Evolutionary conservation across 2,329 filamentous ascomycete species (phyloP), one percentile per base, ranked within the genome.

Genomic region (Beauveria asiatica): DNA sequence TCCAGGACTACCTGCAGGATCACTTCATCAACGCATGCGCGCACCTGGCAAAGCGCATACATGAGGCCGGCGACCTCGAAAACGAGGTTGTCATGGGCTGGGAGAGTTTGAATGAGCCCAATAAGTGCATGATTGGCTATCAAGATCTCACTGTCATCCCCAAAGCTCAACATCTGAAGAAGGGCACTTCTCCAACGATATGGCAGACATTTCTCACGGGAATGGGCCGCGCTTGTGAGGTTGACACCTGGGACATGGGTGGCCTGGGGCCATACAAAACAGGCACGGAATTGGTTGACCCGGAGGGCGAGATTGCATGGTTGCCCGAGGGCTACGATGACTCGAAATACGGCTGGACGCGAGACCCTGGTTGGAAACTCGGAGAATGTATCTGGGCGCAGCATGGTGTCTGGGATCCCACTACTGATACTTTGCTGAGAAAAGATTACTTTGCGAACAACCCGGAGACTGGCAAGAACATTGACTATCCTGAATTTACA

Each of bases 361-460:
- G 94, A 64, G 90, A 96, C 69, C 82, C 89, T 0, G 87, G 80
- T 8, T 99, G 94, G 94, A 92, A 87, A 71, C 76, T 99, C 19
- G 94, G 94, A n/a, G 85, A 95, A 73, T 97, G 94, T 69, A 73
- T 99, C 45, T 99, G 94, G 94, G 93, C 94, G 3, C 93, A 97
- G 69, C 92, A 99, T 72, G 93, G 92, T 1, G 85, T 99, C 6
- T 99, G 94, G 94, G 91, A 99, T 69, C 86, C 89, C 6, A 76
- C 79, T 4, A 88, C 83, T 2, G 92, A 97, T 70, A 84, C 82
- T 0, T 76, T 99, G 5, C 73, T 96, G 61, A 84, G 83, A 65
- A 95, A 92, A 67, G 85, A 96, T 70, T 97, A 97, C 73, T 99
- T 99, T 69, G 81, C 85, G 9, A 89, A 87, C 67, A 85, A 89